Evolutionary conservation across 148 eudicot genomes (phyloP), one percentile per base, ranked within the genome.

Genomic region (Diospyros lotus): DNA sequence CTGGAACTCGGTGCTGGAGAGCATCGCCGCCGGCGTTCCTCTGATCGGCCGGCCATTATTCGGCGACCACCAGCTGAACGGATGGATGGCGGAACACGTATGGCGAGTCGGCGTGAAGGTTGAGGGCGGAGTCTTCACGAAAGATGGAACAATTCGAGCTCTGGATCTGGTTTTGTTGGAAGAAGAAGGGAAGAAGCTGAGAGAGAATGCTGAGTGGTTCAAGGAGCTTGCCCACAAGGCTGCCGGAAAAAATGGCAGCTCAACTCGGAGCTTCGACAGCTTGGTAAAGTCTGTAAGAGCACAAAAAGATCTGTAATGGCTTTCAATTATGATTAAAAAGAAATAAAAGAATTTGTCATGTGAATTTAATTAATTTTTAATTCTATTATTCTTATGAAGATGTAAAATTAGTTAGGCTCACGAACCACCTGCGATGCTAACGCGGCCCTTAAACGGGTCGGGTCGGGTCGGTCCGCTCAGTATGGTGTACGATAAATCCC

Each of bases 1-100:
- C 3, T 93, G 98, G 98, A 91, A 86, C 64, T 93, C 96, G 15
- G 68, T 88, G 2, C 4, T 88, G 74, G 98, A 93, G 82, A 85
- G 94, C 58, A 81, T 93, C 10, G 84, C 79, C 13, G 77, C 69
- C 0, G 87, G 91, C 1, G 89, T 93, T 74, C 98, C 98, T 1
- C 52, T 89, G 73, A 86, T 93, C 4, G 85, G 94, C 58, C 79
- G 88, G 82, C 94, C 96, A 1, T 81, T 91, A 66, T 82, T 89
- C 0, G 92, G 83, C 8, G 98, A 93, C 44, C 94, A 91, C 4
- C 71, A 62, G 44, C 9, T 93, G 72, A 84, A 88, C 18, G 53
- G 78, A 5, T 74, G 87, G 81, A 77, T 85, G 74, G 79, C 90
- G 38, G 93, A 87, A 68, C 54, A 76, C 9, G 82, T 76, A 2